Evolutionary conservation across 2,329 filamentous ascomycete genomes (phyloP), one percentile per base, ranked within the genome.

Genomic region (Coniochaeta ligniaria): DNA sequence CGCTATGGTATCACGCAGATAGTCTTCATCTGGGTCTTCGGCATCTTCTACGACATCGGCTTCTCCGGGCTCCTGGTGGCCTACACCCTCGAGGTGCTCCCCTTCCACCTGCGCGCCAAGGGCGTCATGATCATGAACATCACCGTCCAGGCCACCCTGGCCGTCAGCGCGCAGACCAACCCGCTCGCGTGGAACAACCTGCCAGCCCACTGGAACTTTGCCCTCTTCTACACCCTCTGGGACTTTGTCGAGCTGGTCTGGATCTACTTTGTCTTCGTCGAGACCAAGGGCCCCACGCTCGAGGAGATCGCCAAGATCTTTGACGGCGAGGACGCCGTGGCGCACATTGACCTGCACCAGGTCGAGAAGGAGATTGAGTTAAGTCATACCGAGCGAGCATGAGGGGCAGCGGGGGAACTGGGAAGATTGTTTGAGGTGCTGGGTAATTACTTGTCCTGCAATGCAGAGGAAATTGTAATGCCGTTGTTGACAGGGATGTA

Each of bases 251-350:
- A 88, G 72, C 74, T 87, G 52, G 63, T 83, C 54, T 86, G 88
- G 65, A 83, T 88, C 36, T 87, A 80, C 72, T 85, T 85, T 75
- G 81, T 88, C 71, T 88, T 86, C 70, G 80, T 88, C 60, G 88
- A 91, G 75, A 91, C 88, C 20, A 85, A 84, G 67, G 87, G 87
- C 4, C 85, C 86, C 0, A 90, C 87, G 1, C 83, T 91, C 0
- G 88, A 90, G 70, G 86, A 89, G 70, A 81, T 89, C 63, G 84
- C 87, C 55, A 82, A 83, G 67, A 88, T 90, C 70, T 90, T 91
- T 66, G 87, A 90, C 66, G 88, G 86, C 43, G 81, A 85, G 26
- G 76, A 82, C 41, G 83, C 82, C 20, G 79, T 83, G 14, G 80
- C 78, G 6, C 77, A 82, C 64, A 76, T 86, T 62, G 78, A 84